phyloP scores from a whole-genome alignment of 805 yeast species.

The Saturnispora dispora region DNA sequence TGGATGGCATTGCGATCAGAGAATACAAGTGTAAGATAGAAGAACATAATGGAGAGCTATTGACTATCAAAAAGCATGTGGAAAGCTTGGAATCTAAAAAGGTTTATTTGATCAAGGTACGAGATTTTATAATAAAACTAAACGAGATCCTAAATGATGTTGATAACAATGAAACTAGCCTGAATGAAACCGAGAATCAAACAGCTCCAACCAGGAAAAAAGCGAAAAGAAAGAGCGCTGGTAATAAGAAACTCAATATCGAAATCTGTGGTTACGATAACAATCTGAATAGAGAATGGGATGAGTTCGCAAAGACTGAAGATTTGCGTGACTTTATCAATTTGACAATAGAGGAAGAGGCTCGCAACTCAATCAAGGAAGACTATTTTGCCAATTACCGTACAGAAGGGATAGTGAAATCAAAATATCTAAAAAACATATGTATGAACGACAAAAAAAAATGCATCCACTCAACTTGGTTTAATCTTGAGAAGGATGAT shows the following conservation, averaged over 20 bases:
- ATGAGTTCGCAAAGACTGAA: slow-evolving; percentile 11
- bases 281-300: slow-evolving; percentile 19
- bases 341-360: slow-evolving; percentile 10
- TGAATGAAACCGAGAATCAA: not conserved
- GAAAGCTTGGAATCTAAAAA: not conserved
- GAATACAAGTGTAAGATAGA: not conserved
- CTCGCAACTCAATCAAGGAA: slow-evolving; percentile 9
- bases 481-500: slow-evolving; percentile 26
- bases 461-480: slow-evolving; percentile 42
- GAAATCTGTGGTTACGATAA: slow-evolving; percentile 49
- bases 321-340: slow-evolving; percentile 8
- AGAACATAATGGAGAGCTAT: not conserved
- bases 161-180: not conserved
- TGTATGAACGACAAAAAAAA: slow-evolving; percentile 49
- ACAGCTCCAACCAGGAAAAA: slow-evolving; percentile 6
- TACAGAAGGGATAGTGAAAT: slow-evolving; percentile 8
- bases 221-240: slow-evolving; percentile 16
- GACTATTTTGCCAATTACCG: slow-evolving; percentile 9
- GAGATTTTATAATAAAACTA: not conserved
- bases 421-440: slow-evolving; percentile 18
- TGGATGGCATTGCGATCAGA: not conserved
- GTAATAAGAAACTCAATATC: slow-evolving; percentile 26
- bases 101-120: not conserved
- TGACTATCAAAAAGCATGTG: not conserved
- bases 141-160: slow-evolving; percentile 1